Base-by-base conservation (phyloP, 805 yeast species). In the Wickerhamiella hasegawae region DNA sequence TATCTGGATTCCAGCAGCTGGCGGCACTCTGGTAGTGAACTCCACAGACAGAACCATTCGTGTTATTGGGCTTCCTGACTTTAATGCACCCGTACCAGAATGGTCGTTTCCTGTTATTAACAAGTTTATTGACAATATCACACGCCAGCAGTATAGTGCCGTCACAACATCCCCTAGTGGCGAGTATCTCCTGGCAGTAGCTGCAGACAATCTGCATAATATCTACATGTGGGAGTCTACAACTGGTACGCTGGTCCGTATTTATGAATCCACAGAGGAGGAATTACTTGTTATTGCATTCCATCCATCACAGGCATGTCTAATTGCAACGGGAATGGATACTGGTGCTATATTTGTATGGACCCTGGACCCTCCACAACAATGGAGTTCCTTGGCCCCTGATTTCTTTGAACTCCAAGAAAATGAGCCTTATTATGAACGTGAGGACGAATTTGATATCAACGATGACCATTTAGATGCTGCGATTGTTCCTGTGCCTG, bases 361-460 rank as follows among this genome's bases (percentile, higher is more conserved):
- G 95, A 69, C 77, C 33, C 68, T 81, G 8, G 69, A 69, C 27
- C 71, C 80, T 16, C 92, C 94, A 1, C 95, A 84, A 47, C 79
- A 81, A 57, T 85, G 97, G 97, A 78, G 92, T 54, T 93, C 96
- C 1, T 61, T 85, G 46, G 96, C 96, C 0, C 96, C 96, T 1
- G 97, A 87, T 54, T 85, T 87, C 52, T 93, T 79, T 32, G 96
- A 85, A 54, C 76, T 85, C 29, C 95, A 85, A 50, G 94, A 84
- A 48, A 87, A 84, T 49, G 76, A 81, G 8, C 83, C 79, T 39
- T 85, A 87, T 51, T 72, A 73, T 45, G 97, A 85, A 50, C 63
- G 66, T 11, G 42, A 35, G 32, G 73, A 80, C 33, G 90, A 85
- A 45, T 58, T 83, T 55, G 98, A 87, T 55, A 65, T 82, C 6